Conservation (phyloP, 2,329 filamentous ascomycete species). For the Colletotrichum sojae region DNA sequence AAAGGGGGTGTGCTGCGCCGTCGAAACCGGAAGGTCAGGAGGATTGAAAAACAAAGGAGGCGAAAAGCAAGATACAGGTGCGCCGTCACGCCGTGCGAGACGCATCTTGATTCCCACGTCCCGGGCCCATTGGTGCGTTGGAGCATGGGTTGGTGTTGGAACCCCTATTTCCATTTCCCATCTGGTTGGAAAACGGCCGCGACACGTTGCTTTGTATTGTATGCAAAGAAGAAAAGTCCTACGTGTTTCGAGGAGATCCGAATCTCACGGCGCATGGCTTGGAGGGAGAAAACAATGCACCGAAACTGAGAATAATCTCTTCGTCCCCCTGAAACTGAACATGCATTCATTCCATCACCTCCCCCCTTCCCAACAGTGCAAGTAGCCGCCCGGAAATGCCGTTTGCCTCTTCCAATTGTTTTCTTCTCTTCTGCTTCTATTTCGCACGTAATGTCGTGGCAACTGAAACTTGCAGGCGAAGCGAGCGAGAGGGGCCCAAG, state of each 20-base stretch:
- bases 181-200: no score
- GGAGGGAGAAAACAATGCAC: neutral
- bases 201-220: neutral
- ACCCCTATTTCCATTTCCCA: neutral
- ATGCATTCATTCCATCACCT: no score
- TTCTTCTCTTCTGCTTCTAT: neutral
- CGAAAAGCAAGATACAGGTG: neutral
- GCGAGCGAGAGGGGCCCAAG: no score
- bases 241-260: slow-evolving; percentile 14
- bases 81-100: neutral
- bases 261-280: slow-evolving; percentile 1
- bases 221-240: slow-evolving; percentile 24
- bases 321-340: no score
- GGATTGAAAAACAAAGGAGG: neutral
- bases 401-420: neutral
- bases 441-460: neutral
- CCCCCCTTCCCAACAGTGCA: neutral
- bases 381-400: neutral
- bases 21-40: neutral
- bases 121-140: slow-evolving; percentile 20
- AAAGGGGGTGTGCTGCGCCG: neutral
- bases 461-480: neutral
- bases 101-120: neutral
- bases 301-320: neutral
- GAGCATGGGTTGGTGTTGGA: neutral